Evolutionary conservation across 805 yeast genomes (phyloP).

Genomic region (Suhomyces pyralidae): DNA sequence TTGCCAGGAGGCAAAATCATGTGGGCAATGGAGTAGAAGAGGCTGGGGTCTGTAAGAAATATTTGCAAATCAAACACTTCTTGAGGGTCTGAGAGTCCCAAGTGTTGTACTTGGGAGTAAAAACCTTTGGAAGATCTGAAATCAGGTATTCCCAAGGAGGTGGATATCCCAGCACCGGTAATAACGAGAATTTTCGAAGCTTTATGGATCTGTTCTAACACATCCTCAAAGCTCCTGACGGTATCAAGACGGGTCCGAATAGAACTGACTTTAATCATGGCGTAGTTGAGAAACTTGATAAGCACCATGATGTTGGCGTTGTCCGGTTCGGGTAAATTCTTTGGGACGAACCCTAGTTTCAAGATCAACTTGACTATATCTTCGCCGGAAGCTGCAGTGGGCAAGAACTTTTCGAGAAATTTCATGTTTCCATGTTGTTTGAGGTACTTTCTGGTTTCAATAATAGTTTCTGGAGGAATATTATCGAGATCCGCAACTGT

Average conservation of each 20-base stretch:
- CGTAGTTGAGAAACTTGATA: constrained; percentile 55
- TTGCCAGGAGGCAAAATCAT: constrained; percentile 42
- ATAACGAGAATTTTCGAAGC: constrained; percentile 45
- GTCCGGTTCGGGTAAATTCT: constrained; percentile 30
- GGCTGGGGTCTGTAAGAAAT: constrained; percentile 35
- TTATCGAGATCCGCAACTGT: constrained; percentile 4
- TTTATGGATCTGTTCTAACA: constrained; percentile 48
- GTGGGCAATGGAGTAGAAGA: constrained; percentile 43
- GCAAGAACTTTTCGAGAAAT: constrained; percentile 61
- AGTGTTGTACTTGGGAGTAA: constrained; percentile 50
- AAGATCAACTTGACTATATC: constrained; percentile 57
- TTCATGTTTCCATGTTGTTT: constrained; percentile 56
- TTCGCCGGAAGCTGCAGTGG: constrained; percentile 55
- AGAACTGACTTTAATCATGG: constrained; percentile 58
- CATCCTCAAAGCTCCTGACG: constrained; percentile 58
- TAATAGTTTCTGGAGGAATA: constrained; percentile 10
- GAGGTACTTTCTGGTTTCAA: constrained; percentile 43
- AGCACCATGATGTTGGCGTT: constrained; percentile 45
- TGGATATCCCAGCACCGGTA: constrained; percentile 47
- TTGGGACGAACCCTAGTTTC: constrained; percentile 58
- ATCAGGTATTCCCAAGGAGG: constrained; percentile 45
- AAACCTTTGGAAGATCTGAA: constrained; percentile 57
- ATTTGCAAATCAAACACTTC: constrained; percentile 42
- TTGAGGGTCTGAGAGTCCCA: constrained; percentile 43
- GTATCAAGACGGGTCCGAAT: constrained; percentile 54